These are phyloP conservation scores for Phyllostachys edulis DNA, from an alignment of 176 grass and related monocot species.

Conservation along the genomic window DNA sequence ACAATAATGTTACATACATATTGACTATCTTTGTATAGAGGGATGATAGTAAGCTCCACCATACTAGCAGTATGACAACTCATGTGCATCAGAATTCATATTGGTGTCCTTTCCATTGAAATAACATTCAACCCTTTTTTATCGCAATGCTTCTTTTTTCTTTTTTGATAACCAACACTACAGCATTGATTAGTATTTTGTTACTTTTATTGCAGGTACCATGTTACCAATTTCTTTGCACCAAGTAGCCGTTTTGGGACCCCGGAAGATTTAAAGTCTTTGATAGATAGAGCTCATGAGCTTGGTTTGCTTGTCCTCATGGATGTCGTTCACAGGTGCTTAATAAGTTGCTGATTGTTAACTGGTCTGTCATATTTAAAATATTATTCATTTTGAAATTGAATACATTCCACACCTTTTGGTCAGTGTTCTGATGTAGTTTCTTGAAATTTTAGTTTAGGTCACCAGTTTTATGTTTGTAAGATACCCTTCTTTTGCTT, in stretches of 20 bases:
- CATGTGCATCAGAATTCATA: background rate
- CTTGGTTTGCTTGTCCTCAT: constrained; percentile 91
- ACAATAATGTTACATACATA: background rate
- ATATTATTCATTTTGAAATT: background rate
- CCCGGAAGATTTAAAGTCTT: constrained; percentile 92
- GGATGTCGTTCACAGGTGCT: constrained; percentile 98
- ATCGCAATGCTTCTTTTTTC: background rate
- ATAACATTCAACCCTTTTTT: background rate
- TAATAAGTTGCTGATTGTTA: constrained; percentile 16
- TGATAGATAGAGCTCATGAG: constrained; percentile 96
- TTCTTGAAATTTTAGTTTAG: background rate
- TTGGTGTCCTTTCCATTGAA: background rate
- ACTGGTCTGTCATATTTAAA: background rate
- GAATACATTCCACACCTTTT: background rate
- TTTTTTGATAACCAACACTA: background rate
- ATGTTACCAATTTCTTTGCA: constrained; percentile 98
- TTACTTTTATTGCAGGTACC: constrained; percentile 69
- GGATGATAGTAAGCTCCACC: background rate
- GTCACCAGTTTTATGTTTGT: background rate
- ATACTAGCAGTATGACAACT: constrained; percentile 17
- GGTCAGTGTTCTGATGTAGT: background rate
- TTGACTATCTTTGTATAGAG: background rate
- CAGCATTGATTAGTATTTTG: background rate
- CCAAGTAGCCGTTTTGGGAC: constrained; percentile 98
- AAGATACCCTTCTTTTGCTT: background rate